phyloP scores from a whole-genome alignment of 306 rosid genomes.

The Castanea sativa region DNA sequence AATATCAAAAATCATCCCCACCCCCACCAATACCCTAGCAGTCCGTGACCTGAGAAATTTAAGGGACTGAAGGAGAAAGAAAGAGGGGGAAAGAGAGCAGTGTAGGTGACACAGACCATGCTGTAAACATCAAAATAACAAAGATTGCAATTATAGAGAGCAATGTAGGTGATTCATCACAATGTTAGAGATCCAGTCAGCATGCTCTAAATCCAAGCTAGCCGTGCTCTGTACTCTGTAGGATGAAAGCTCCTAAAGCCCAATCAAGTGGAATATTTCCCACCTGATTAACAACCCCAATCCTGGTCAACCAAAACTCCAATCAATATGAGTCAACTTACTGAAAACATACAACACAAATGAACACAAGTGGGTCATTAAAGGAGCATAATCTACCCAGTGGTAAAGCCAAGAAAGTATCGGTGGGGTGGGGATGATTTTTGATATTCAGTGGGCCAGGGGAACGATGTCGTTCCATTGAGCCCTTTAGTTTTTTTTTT shows the following conservation, averaged over 20 bases:
- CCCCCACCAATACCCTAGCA: too few species aligned
- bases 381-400: neutral
- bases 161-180: conserved; percentile 53
- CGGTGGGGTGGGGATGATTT: neutral
- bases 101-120: conserved; percentile 60
- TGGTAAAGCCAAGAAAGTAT: conserved; percentile 34
- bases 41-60: too few species aligned
- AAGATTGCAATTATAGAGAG: conserved; percentile 53
- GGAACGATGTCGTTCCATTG: too few species aligned
- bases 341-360: conserved; percentile 7
- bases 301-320: conserved; percentile 45
- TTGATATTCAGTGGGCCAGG: too few species aligned
- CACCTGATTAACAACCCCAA: conserved; percentile 69
- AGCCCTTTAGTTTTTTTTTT: too few species aligned
- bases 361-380: neutral
- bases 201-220: conserved; percentile 39
- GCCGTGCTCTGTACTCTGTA: conserved; percentile 49
- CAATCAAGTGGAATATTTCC: conserved; percentile 85
- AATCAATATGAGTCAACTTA: conserved; percentile 24
- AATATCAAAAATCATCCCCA: too few species aligned
- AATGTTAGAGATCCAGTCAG: conserved; percentile 50
- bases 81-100: too few species aligned
- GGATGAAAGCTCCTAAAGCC: conserved; percentile 95
- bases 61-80: too few species aligned
- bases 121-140: conserved; percentile 58